phyloP scores from a whole-genome alignment of 2,329 filamentous ascomycete genomes.

The Calonectria multiphialidica region DNA sequence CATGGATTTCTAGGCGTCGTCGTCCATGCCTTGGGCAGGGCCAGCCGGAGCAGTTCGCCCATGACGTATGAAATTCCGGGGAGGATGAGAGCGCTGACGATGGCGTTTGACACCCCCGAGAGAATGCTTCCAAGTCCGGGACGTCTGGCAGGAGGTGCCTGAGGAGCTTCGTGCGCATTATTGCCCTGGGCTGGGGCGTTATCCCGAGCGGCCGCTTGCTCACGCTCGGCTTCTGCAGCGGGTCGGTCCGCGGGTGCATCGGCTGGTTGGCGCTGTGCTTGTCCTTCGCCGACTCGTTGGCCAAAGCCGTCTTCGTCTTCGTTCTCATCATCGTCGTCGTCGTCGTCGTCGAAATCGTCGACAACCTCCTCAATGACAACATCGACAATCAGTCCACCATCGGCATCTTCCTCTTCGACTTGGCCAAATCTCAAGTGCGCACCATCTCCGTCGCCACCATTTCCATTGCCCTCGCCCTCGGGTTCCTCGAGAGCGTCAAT shows the following conservation, averaged over 20 bases:
- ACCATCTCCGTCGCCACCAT: slow-evolving; percentile 28
- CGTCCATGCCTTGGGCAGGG: slow-evolving; percentile 78
- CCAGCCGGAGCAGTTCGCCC: slow-evolving; percentile 78
- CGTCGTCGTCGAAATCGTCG: slow-evolving; percentile 52
- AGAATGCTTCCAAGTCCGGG: slow-evolving; percentile 52
- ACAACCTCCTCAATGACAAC: slow-evolving; percentile 49
- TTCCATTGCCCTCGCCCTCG: slow-evolving; percentile 47
- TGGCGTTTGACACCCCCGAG: slow-evolving; percentile 59
- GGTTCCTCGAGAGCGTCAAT: slow-evolving; percentile 50
- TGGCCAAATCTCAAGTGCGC: slow-evolving; percentile 32
- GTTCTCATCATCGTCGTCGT: slow-evolving; percentile 47
- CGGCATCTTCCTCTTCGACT: slow-evolving; percentile 37
- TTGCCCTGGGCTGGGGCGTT: slow-evolving; percentile 26
- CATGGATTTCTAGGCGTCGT: slow-evolving; percentile 48
- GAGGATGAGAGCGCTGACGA: slow-evolving; percentile 75
- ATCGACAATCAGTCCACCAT: slow-evolving; percentile 48
- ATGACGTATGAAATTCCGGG: slow-evolving; percentile 84
- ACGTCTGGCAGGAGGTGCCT: slow-evolving; percentile 49
- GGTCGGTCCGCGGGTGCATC: slow-evolving; percentile 2
- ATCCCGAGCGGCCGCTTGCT: slow-evolving; percentile 4
- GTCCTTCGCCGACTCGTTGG: neutral
- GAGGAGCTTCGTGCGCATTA: slow-evolving; percentile 49
- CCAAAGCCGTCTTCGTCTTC: slow-evolving; percentile 46
- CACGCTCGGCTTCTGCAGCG: slow-evolving; percentile 11
- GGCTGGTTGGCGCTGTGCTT: neutral